A percentile compares a stretch with the other conserved stretches of the same genome.
Evolutionary conservation across 805 yeast species (phyloP).

Genomic region (Yueomyces sinensis): DNA sequence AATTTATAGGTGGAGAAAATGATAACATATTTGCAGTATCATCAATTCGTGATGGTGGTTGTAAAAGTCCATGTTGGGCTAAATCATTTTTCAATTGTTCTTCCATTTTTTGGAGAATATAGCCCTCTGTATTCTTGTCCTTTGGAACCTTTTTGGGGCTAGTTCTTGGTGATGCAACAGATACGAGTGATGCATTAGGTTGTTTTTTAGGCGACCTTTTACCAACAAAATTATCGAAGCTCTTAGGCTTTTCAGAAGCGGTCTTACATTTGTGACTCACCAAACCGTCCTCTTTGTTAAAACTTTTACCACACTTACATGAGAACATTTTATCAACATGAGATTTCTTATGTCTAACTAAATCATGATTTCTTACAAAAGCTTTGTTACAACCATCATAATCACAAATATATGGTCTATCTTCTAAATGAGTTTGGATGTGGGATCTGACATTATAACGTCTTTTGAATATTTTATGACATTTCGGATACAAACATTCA

Average conservation of each 20-base stretch:
- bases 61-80: constrained; percentile 8
- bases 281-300: constrained; percentile 81
- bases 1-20: no score
- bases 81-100: constrained; percentile 10
- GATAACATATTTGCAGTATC: no score
- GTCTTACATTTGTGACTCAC: constrained; percentile 66
- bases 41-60: constrained; percentile 4
- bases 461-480: constrained; percentile 76
- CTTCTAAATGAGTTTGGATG: constrained; percentile 90
- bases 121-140: constrained; percentile 10
- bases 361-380: constrained; percentile 92
- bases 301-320: constrained; percentile 92
- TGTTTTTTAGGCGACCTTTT: constrained; percentile 19
- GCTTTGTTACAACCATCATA: constrained; percentile 55
- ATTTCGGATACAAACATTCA: constrained; percentile 60
- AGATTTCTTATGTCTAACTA: constrained; percentile 77
- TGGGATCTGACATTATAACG: constrained; percentile 89
- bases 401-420: constrained; percentile 77
- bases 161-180: constrained; percentile 7
- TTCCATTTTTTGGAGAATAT: constrained; percentile 12
- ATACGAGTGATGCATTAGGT: constrained; percentile 16
- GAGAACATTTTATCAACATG: constrained; percentile 60
- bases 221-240: constrained; percentile 15
- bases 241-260: constrained; percentile 66
- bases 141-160: constrained; percentile 16